Base-by-base conservation (phyloP, 2,329 filamentous ascomycete species). In the Penicillium freii region DNA sequence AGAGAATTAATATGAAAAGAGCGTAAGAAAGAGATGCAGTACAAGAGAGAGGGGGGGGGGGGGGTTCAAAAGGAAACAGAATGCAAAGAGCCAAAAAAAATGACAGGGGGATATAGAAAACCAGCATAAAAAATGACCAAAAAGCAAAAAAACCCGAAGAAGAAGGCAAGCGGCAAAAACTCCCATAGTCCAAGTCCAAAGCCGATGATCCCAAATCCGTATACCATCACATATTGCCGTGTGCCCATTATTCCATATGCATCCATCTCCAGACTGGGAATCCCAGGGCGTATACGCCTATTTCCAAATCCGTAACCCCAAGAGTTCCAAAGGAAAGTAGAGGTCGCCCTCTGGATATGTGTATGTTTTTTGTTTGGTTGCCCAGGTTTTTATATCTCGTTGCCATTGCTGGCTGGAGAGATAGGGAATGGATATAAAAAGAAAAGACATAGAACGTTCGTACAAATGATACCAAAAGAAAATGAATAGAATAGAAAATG, bases 261-360 rank as follows among this genome's bases (percentile, higher is more conserved):
- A 52, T 45, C 56, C 39, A 61, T 34, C 43, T 49, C 44, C 19
- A 54, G 45, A 40, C 44, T 25, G 33, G 51, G 29, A 48, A 27
- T 42, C 21, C 47, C 45, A 46, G 47, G 29, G 56, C 47, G 31
- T 54, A 15, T 52, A 58, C 51, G 58, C 52, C 54, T 56, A 53
- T 55, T 50, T 53, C 51, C 56, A 61, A 54, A 53, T 48, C 59
- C 42, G 21, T 42, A 8, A 42, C 7, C 29, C 19, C 40, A 45
- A 51, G 17, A 34, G 21, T 55, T 61, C 50, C 62, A 63, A 62
- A 51, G 46, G 46, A 62, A 60, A 38, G 34, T 65, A 57, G 65
- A 66, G 65, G 65, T 67, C 44, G 65, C 63, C 65, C 65, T 65
- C 65, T 60, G 55, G 51, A 59, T 45, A 58, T 63, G 52, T 62